Evolutionary conservation across 192 early-diverging fungal genomes (phyloP).

Genomic region (Chytriomyces sp.): DNA sequence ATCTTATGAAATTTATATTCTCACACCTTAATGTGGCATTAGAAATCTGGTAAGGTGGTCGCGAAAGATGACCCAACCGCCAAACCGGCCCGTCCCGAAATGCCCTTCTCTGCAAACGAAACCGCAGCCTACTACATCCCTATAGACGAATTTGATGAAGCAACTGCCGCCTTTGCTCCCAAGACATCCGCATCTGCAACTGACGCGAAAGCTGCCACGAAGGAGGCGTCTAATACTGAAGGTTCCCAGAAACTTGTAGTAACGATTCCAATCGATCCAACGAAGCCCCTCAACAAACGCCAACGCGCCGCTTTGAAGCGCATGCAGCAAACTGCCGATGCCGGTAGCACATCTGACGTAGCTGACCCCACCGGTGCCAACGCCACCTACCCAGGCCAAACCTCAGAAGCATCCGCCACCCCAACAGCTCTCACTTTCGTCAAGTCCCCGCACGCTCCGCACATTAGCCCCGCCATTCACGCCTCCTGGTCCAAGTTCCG

Average conservation of each 20-base stretch:
- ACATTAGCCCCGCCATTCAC: conserved; percentile 35
- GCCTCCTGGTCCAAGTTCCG: conserved; percentile 68
- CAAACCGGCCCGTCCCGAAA: conserved; percentile 18
- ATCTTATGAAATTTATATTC: conserved; percentile 9
- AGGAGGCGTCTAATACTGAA: conserved; percentile 35
- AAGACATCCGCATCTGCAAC: neutral
- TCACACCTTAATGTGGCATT: conserved; percentile 4
- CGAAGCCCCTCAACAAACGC: conserved; percentile 13
- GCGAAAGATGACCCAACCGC: neutral
- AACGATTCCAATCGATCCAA: neutral
- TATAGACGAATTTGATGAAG: conserved; percentile 82
- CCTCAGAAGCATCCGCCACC: conserved; percentile 33
- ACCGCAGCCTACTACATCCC: conserved; percentile 56
- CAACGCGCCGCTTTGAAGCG: conserved; percentile 6
- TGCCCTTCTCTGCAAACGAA: conserved; percentile 30
- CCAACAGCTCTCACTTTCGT: neutral
- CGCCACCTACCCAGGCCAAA: conserved; percentile 2
- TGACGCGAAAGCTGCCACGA: neutral
- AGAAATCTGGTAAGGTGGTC: neutral
- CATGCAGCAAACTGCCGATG: neutral
- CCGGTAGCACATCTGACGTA: neutral
- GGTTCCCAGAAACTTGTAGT: conserved; percentile 42
- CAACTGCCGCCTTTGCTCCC: conserved; percentile 4
- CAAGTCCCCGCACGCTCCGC: conserved; percentile 4
- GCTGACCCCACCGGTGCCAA: neutral